A percentile compares a stretch with the other conserved stretches of the same genome.
phyloP scores from a whole-genome alignment of 2,329 filamentous ascomycete species.

The Hypomyces rosellus region DNA sequence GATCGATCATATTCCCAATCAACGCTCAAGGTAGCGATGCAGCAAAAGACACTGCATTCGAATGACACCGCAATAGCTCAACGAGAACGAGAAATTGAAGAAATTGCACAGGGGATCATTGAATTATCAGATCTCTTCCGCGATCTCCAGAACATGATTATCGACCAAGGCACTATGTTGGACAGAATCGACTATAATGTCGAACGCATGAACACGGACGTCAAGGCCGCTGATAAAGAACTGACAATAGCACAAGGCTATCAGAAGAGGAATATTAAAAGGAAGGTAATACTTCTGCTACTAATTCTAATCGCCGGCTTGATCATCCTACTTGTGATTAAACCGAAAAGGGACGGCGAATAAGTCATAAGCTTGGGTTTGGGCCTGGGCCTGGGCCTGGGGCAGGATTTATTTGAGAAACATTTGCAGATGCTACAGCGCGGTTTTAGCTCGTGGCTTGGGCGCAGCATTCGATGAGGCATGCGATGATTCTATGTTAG shows the following conservation, averaged over 20 bases:
- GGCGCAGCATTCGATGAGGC: constrained; percentile 7
- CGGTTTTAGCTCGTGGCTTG: neutral
- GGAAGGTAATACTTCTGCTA: constrained; percentile 88
- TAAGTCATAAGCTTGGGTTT: neutral
- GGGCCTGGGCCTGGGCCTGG: too few relatives aligned
- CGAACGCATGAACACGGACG: constrained; percentile 87
- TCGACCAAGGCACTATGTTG: constrained; percentile 83
- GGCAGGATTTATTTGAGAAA: neutral
- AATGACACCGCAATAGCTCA: constrained; percentile 84
- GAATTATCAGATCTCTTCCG: constrained; percentile 95
- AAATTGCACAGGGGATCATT: constrained; percentile 97
- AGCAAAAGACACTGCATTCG: constrained; percentile 60
- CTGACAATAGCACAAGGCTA: constrained; percentile 83
- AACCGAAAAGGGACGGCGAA: constrained; percentile 56
- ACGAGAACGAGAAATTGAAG: constrained; percentile 92
- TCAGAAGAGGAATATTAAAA: constrained; percentile 79
- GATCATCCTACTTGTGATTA: constrained; percentile 77
- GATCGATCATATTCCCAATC: constrained; percentile 89
- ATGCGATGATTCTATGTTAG: constrained; percentile 5
- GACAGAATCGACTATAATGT: constrained; percentile 98
- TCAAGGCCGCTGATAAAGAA: constrained; percentile 90
- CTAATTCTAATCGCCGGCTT: constrained; percentile 77
- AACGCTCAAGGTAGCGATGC: constrained; percentile 72
- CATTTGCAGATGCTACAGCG: neutral
- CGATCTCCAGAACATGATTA: constrained; percentile 91